Evolutionary conservation across 257 asterid species (phyloP).

Genomic region (Handroanthus guayacan): DNA sequence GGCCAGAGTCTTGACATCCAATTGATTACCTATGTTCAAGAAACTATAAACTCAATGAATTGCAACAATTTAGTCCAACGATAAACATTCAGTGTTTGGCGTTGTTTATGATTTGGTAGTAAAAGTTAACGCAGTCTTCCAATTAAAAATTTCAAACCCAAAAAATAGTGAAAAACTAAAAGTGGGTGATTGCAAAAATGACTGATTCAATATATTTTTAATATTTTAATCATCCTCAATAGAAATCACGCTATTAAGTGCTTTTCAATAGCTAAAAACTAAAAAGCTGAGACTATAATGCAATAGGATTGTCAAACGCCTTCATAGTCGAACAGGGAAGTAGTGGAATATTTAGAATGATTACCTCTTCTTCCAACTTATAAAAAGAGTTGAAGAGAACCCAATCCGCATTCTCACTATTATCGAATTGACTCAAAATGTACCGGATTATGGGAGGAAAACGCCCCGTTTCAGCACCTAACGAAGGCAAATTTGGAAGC

Average conservation of each 20-base stretch:
- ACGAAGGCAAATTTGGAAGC: constrained; percentile 58
- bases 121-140: no score
- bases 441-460: constrained; percentile 53
- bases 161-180: no score
- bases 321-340: background rate
- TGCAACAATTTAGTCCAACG: no score
- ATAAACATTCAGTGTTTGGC: no score
- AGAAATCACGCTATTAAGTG: no score
- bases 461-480: constrained; percentile 53
- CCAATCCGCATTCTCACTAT: constrained; percentile 59
- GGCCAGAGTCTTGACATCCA: constrained; percentile 69
- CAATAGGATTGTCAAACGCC: no score
- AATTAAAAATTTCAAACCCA: no score
- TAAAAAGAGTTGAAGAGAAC: constrained; percentile 68
- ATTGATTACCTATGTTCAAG: constrained; percentile 46
- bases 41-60: background rate
- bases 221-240: no score
- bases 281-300: no score
- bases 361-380: constrained; percentile 64
- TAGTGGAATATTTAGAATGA: background rate
- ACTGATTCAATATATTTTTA: no score
- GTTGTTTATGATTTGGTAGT: background rate
- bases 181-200: no score
- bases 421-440: constrained; percentile 54
- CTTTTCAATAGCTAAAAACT: no score